Percentiles rank a stretch among this genome's conserved stretches.
These are phyloP conservation scores for Penstemon barbatus DNA, from an alignment of 257 asterid species.

Conservation along the genomic window DNA sequence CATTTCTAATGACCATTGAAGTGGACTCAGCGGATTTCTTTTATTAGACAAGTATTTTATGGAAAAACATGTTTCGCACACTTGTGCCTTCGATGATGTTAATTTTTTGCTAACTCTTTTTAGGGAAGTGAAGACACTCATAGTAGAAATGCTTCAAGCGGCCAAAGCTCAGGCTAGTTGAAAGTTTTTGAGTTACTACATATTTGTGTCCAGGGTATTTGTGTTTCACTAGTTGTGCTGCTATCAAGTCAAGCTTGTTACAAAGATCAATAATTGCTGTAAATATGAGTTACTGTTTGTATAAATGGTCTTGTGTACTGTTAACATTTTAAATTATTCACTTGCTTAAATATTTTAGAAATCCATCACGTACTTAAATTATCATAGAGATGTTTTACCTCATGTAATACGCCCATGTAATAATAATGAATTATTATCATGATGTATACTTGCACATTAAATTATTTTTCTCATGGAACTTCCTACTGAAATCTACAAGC, in stretches of 20 bases:
- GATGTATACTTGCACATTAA: neutral
- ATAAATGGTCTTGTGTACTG: no score
- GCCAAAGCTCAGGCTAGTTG: conserved; percentile 52
- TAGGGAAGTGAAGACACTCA: conserved; percentile 85
- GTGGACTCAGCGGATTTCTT: neutral
- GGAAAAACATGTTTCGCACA: neutral
- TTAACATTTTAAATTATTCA: no score
- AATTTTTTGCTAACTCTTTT: neutral
- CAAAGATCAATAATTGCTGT: no score
- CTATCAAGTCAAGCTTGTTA: no score
- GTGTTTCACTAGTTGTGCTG: no score
- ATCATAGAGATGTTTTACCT: no score
- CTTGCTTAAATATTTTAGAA: no score
- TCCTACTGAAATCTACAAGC: no score
- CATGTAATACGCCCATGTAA: no score
- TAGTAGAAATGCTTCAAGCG: conserved; percentile 89
- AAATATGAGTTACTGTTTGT: no score
- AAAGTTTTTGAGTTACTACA: conserved; percentile 1
- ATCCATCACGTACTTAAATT: no score
- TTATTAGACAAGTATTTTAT: neutral
- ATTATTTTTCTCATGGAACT: neutral
- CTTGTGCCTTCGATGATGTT: neutral
- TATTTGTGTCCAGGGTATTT: no score
- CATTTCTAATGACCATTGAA: neutral
- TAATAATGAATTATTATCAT: neutral